phyloP scores from a whole-genome alignment of 169 alveolate genomes.

The Blepharisma undulans region DNA sequence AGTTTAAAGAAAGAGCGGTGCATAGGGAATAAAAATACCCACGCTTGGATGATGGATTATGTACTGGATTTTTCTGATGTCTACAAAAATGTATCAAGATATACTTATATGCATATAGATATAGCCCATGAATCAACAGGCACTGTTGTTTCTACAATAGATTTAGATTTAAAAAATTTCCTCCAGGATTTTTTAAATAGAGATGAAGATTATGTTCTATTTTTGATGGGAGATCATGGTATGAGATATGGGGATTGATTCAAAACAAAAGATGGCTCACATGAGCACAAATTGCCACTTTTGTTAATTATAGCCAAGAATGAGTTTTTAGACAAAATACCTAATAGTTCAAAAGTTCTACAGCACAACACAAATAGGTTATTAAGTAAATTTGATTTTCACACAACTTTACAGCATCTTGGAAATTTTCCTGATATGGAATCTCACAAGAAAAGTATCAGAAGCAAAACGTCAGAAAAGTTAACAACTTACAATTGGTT shows the following conservation, averaged over 20 bases:
- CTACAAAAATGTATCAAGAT: background rate
- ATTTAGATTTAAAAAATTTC: background rate
- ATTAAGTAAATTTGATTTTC: slow-evolving; percentile 18
- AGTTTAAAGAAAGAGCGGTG: background rate
- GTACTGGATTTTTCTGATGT: background rate
- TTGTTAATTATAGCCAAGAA: background rate
- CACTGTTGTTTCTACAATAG: background rate
- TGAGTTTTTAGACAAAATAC: background rate
- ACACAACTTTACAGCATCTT: slow-evolving; percentile 12
- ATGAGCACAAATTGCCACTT: background rate
- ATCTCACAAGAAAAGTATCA: background rate
- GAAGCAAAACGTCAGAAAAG: background rate
- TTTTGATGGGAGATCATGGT: slow-evolving; percentile 3
- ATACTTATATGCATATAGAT: background rate
- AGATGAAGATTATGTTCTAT: background rate
- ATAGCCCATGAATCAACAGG: slow-evolving; percentile 35
- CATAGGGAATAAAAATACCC: slow-evolving; percentile 7
- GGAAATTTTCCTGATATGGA: background rate
- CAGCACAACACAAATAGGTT: slow-evolving; percentile 21
- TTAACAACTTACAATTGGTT: slow-evolving; percentile 20
- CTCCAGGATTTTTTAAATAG: background rate
- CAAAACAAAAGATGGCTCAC: background rate
- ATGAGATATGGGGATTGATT: slow-evolving; percentile 22
- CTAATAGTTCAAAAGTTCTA: background rate
- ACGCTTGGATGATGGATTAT: background rate